Percentiles rank a stretch among this genome's conserved stretches.
Conservation (phyloP, 768 basidiomycete species). For the Xerocomus brunneocitrinus region DNA sequence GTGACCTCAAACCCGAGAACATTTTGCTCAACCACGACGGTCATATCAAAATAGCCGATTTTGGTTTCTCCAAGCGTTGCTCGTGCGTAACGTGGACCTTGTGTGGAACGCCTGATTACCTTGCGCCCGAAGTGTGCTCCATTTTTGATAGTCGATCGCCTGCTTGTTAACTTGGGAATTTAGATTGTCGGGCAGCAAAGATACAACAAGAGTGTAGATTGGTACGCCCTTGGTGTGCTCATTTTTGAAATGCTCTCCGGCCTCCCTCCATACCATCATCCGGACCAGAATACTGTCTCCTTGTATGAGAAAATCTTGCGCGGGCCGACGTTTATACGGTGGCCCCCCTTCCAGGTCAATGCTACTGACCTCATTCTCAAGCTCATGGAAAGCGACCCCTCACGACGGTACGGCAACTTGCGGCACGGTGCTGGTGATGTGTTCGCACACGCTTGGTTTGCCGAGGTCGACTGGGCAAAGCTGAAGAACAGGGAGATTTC, state of each 20-base stretch:
- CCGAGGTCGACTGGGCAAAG: slow-evolving; percentile 88
- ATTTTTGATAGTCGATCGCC: slow-evolving; percentile 16
- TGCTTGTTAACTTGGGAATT: slow-evolving; percentile 3
- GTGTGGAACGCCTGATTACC: slow-evolving; percentile 94
- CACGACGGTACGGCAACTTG: slow-evolving; percentile 87
- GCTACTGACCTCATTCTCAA: slow-evolving; percentile 88
- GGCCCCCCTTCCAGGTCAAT: slow-evolving; percentile 70
- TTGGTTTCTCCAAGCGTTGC: slow-evolving; percentile 92
- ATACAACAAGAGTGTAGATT: slow-evolving; percentile 96
- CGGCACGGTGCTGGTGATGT: slow-evolving; percentile 86
- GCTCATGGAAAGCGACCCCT: slow-evolving; percentile 85
- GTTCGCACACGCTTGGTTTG: slow-evolving; percentile 90
- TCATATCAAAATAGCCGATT: slow-evolving; percentile 95
- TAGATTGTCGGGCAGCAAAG: slow-evolving; percentile 77
- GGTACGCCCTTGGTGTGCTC: slow-evolving; percentile 97
- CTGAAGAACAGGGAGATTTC: slow-evolving; percentile 81
- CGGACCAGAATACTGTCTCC: slow-evolving; percentile 75
- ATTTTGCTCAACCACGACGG: slow-evolving; percentile 91
- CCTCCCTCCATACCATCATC: slow-evolving; percentile 89
- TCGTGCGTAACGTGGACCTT: slow-evolving; percentile 89
- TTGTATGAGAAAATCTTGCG: slow-evolving; percentile 89
- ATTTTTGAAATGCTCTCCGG: slow-evolving; percentile 98
- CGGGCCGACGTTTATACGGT: slow-evolving; percentile 70
- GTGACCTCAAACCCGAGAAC: slow-evolving; percentile 97
- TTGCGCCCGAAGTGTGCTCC: slow-evolving; percentile 81